A percentile compares a stretch with the other conserved stretches of the same genome.
Evolutionary conservation across 139 green algal genomes (phyloP).

Genomic region (Coelastrella sp.): DNA sequence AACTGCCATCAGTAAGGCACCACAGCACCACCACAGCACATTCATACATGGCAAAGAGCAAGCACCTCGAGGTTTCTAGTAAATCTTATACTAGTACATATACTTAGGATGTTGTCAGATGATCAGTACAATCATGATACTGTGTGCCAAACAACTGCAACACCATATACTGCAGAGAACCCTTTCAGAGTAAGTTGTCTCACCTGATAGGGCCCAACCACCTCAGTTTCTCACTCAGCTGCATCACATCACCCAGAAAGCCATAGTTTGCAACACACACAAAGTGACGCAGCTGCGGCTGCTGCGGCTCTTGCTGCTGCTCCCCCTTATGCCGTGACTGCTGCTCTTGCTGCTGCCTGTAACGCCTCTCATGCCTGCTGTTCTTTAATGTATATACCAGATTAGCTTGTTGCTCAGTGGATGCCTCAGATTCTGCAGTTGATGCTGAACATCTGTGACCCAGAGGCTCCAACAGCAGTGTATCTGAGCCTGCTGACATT

Average conservation of each 20-base stretch:
- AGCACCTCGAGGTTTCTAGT: no score
- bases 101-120: background rate
- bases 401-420: background rate
- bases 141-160: background rate
- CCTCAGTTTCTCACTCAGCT: conserved; percentile 70
- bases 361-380: background rate
- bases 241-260: conserved; percentile 91
- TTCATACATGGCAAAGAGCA: no score
- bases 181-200: no score
- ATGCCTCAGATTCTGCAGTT: no score
- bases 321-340: background rate
- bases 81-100: no score
- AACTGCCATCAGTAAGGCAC: no score
- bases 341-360: conserved; percentile 27
- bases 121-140: background rate
- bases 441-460: no score
- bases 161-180: no score
- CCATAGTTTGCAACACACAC: conserved; percentile 75
- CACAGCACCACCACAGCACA: no score
- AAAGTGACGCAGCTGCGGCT: conserved; percentile 50
- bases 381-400: background rate
- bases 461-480: background rate
- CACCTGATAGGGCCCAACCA: conserved; percentile 75
- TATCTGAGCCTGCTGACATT: conserved; percentile 16
- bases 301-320: background rate